phyloP scores from a whole-genome alignment of 2,329 filamentous ascomycete species.

The Xylariaceae sp. region DNA sequence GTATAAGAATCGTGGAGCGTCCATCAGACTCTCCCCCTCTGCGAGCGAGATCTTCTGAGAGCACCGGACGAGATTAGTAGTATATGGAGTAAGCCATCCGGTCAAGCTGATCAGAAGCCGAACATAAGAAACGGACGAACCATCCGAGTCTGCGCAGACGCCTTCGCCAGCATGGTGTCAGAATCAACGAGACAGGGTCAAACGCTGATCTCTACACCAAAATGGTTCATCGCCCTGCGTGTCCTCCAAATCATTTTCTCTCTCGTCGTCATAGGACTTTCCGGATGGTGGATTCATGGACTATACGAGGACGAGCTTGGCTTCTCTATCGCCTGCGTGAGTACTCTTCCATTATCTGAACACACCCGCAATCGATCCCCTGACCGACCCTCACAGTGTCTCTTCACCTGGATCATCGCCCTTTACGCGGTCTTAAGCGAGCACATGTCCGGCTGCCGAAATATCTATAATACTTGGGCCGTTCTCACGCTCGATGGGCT shows the following conservation, averaged over 20 bases:
- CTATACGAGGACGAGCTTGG: constrained; percentile 35
- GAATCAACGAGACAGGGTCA: constrained; percentile 20
- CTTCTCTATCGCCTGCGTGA: constrained; percentile 37
- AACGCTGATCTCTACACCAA: constrained; percentile 35
- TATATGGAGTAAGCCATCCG: no score
- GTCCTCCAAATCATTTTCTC: constrained; percentile 38
- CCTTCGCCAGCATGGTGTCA: constrained; percentile 10
- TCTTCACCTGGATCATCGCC: constrained; percentile 43
- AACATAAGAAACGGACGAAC: no score
- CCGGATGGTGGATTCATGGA: constrained; percentile 36
- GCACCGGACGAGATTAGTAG: no score
- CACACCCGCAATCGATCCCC: no score
- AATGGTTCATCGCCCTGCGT: constrained; percentile 39
- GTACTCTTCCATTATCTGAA: no score
- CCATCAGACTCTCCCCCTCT: no score
- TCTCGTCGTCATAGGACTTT: constrained; percentile 38
- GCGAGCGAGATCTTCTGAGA: no score
- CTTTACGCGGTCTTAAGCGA: constrained; percentile 39
- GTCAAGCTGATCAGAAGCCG: no score
- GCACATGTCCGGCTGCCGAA: constrained; percentile 29
- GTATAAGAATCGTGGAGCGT: no score
- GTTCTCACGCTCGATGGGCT: constrained; percentile 39
- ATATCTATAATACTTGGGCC: constrained; percentile 40
- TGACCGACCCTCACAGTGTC: constrained; percentile 26
- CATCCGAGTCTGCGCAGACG: no score